These are phyloP conservation scores for Talaromyces sp. DNA, from an alignment of 2,329 filamentous ascomycete genomes.

Conservation along the genomic window DNA sequence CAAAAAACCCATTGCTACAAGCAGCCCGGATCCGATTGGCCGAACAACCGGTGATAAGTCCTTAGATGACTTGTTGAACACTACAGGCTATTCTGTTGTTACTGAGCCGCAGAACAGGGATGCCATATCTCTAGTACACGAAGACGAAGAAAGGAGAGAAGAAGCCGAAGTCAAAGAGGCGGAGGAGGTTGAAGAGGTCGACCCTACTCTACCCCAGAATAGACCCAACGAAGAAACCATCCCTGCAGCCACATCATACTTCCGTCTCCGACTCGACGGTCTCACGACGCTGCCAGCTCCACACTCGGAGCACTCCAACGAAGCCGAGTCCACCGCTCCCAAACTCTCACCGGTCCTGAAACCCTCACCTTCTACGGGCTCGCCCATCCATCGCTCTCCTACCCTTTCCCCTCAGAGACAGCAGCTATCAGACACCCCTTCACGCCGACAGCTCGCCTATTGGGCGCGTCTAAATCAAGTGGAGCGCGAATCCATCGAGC, in stretches of 20 bases:
- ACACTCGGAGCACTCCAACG: constrained; percentile 24
- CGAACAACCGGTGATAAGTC: constrained; percentile 19
- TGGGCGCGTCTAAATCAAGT: constrained; percentile 53
- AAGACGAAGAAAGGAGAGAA: constrained; percentile 16
- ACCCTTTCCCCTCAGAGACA: constrained; percentile 16
- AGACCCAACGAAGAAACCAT: constrained; percentile 33
- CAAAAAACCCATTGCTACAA: constrained; percentile 14
- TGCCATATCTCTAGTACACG: background rate
- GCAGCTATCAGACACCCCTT: constrained; percentile 18
- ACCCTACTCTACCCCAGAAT: constrained; percentile 44
- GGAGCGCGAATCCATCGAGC: constrained; percentile 64
- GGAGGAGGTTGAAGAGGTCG: constrained; percentile 16
- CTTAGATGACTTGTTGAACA: constrained; percentile 39
- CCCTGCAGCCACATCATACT: constrained; percentile 17
- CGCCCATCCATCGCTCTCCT: constrained; percentile 8
- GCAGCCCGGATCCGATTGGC: constrained; percentile 12
- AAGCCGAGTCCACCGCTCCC: constrained; percentile 29
- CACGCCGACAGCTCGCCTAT: constrained; percentile 36
- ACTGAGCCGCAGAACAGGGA: constrained; percentile 17
- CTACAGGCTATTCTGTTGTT: constrained; percentile 34
- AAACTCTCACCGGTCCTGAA: constrained; percentile 30
- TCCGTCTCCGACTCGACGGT: constrained; percentile 34
- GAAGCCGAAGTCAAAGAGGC: constrained; percentile 5
- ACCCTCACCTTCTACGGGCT: constrained; percentile 21
- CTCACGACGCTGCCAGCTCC: constrained; percentile 27